Percentiles rank a stretch among this genome's conserved stretches.
These are phyloP conservation scores for Xerocomellus dryophilus DNA, from an alignment of 768 basidiomycete species.

Conservation along the genomic window DNA sequence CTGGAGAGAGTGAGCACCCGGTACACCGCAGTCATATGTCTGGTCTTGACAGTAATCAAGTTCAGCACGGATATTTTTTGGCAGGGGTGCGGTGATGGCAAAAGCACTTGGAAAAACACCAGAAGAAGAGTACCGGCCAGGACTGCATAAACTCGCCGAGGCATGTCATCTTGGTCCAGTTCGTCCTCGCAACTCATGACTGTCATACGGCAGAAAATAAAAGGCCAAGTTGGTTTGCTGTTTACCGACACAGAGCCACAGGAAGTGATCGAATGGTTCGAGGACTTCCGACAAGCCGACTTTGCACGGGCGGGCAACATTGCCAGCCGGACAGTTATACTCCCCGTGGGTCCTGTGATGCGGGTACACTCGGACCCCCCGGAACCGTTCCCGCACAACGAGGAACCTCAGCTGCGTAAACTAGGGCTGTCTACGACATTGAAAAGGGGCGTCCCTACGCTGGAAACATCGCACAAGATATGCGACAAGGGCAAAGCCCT, in stretches of 20 bases:
- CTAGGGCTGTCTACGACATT: slow-evolving; percentile 84
- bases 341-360: slow-evolving; percentile 86
- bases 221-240: slow-evolving; percentile 91
- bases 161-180: slow-evolving; percentile 43
- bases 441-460: slow-evolving; percentile 82
- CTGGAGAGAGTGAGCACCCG: slow-evolving; percentile 80
- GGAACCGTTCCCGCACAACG: slow-evolving; percentile 93
- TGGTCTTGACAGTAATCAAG: slow-evolving; percentile 9
- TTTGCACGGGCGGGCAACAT: slow-evolving; percentile 87
- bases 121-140: slow-evolving; percentile 81
- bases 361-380: slow-evolving; percentile 73
- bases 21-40: not conserved
- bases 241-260: slow-evolving; percentile 89
- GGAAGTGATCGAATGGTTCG: slow-evolving; percentile 94
- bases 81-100: slow-evolving; percentile 85
- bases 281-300: slow-evolving; percentile 82
- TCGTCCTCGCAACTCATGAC: slow-evolving; percentile 6
- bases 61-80: slow-evolving; percentile 89
- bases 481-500: slow-evolving; percentile 81
- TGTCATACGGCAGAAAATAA: slow-evolving; percentile 63
- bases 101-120: slow-evolving; percentile 87
- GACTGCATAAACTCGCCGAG: slow-evolving; percentile 75
- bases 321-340: slow-evolving; percentile 67
- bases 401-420: slow-evolving; percentile 94
- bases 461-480: slow-evolving; percentile 75